phyloP scores from a whole-genome alignment of 2,329 filamentous ascomycete genomes.

The Amesomyces nigricolor region DNA sequence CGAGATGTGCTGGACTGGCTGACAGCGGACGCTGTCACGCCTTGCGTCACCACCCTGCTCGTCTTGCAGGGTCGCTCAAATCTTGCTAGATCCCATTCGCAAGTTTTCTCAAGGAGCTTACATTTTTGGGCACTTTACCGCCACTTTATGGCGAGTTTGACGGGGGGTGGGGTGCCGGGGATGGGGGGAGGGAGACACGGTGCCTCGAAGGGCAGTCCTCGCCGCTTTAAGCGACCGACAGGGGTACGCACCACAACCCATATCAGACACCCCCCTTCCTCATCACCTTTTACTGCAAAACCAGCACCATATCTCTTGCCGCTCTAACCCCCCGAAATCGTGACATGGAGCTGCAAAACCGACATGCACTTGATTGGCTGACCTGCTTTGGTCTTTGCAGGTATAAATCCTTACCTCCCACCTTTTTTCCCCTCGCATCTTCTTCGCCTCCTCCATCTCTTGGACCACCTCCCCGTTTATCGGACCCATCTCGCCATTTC shows the following conservation, averaged over 20 bases:
- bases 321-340: neutral
- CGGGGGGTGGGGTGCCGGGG: neutral
- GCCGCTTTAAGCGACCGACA: slow-evolving; percentile 8
- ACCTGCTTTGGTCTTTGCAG: neutral
- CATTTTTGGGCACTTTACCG: no score
- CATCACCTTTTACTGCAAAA: neutral
- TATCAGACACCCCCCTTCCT: neutral
- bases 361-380: slow-evolving; percentile 6
- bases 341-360: neutral
- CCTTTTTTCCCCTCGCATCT: neutral
- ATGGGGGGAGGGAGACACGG: neutral
- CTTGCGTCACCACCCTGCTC: no score
- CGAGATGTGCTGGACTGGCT: no score
- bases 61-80: no score
- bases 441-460: neutral
- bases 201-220: neutral
- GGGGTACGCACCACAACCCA: neutral
- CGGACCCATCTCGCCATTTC: neutral
- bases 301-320: neutral
- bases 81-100: no score
- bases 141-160: no score
- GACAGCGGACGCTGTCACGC: no score
- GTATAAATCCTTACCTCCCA: slow-evolving; percentile 13
- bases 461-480: neutral
- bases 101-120: no score